Percentiles rank a stretch among this genome's conserved stretches.
These are phyloP conservation scores for Curvularia hawaiiensis DNA, from an alignment of 2,329 filamentous ascomycete species.

Conservation along the genomic window DNA sequence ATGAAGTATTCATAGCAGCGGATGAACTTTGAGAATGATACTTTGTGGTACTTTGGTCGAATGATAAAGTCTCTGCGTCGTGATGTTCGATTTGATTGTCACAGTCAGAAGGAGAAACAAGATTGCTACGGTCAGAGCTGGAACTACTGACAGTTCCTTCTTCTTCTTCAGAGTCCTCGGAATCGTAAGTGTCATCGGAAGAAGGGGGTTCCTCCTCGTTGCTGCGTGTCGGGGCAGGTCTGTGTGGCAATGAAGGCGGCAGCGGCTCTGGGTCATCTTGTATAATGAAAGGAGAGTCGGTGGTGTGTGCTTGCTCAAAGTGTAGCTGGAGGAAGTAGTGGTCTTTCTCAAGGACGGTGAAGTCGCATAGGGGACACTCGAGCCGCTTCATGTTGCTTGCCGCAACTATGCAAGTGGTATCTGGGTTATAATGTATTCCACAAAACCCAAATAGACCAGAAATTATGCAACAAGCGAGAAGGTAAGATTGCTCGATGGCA, in stretches of 20 bases:
- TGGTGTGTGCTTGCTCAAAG: constrained; percentile 48
- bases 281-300: constrained; percentile 46
- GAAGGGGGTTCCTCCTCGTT: constrained; percentile 32
- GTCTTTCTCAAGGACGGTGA: constrained; percentile 33
- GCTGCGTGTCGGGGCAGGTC: constrained; percentile 25
- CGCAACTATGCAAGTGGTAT: constrained; percentile 19
- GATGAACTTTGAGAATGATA: constrained; percentile 42
- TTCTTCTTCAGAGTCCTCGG: constrained; percentile 34
- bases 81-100: constrained; percentile 56
- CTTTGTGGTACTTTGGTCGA: constrained; percentile 40
- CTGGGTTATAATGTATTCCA: not conserved
- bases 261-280: constrained; percentile 38
- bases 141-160: constrained; percentile 48
- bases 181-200: constrained; percentile 25
- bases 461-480: not conserved
- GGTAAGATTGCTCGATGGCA: not conserved
- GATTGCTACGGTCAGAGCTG: constrained; percentile 50
- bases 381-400: constrained; percentile 27
- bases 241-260: constrained; percentile 28
- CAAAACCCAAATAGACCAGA: constrained; percentile 5
- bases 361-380: constrained; percentile 45
- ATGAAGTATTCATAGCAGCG: constrained; percentile 37
- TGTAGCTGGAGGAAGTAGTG: constrained; percentile 47
- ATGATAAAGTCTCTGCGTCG: constrained; percentile 47
- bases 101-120: constrained; percentile 48